Base-by-base conservation (phyloP, 1,284 basidiomycete species). In the Puccinia novopanici region DNA sequence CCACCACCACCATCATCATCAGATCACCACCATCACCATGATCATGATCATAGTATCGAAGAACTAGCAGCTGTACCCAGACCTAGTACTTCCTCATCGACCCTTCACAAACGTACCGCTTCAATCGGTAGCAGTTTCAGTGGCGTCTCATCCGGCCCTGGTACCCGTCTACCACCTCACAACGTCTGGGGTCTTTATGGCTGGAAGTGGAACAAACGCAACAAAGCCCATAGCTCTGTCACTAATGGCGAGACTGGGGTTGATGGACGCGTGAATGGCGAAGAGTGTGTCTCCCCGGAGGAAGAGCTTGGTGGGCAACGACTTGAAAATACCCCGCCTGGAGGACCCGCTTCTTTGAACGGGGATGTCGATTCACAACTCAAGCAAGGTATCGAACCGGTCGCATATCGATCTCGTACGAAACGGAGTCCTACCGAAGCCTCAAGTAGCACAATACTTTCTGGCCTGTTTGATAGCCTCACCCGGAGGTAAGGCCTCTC, bases 311-410 rank as follows among this genome's bases (percentile, higher is more conserved):
- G 19, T 5, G 30, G 30, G 42, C 34, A n/a, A 71, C 68, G 2
- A 70, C 45, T 48, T 4, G 67, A 48, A 55, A 30, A 73, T 30
- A 27, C 30, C 40, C 17, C 70, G 19, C 42, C 12, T 19, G 22
- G 3, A 3, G 27, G 42, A 24, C 37, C 24, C 84, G 71, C 87
- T 86, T 54, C 88, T 87, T 40, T 87, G 83, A 52, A 57, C 55
- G 22, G n/a, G 22, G n/a, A 57, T n/a, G n/a, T 24, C 8, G n/a
- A 57, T 15, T 30, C 57, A 30, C 8, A 34, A 59, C 8, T 24
- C 27, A 57, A 57, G 22, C 63, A 67, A 1, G n/a, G n/a, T 45
- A 13, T 9, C 17, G 24, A 65, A 10, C 40, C n/a, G 6, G 4
- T 12, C 4, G 8, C 30, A 2, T 30, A 34, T 2, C 24, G 12